A percentile compares a stretch with the other conserved stretches of the same genome.
phyloP scores from a whole-genome alignment of 2,329 filamentous ascomycete species.

The Zalaria sp. region DNA sequence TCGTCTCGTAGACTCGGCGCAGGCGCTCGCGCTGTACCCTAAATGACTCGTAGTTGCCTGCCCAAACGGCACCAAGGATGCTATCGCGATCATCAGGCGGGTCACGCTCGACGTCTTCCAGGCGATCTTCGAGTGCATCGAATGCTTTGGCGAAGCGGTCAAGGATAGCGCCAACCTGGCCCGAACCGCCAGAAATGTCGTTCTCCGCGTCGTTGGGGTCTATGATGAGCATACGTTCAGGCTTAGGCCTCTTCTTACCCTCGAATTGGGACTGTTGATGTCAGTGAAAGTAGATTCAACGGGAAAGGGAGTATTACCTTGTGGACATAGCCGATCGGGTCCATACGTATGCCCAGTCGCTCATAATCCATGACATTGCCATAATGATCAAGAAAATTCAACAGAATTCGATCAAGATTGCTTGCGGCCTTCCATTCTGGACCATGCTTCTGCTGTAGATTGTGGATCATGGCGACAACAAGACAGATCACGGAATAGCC shows the following conservation, averaged over 20 bases:
- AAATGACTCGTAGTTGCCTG: conserved; percentile 68
- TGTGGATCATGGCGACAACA: conserved; percentile 75
- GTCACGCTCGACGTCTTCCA: conserved; percentile 25
- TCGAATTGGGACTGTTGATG: conserved; percentile 27
- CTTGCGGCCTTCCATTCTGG: conserved; percentile 2
- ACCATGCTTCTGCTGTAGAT: conserved; percentile 49
- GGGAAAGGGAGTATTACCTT: conserved; percentile 43
- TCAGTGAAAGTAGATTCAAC: neutral
- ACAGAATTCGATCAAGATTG: conserved; percentile 36
- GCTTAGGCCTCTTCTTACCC: conserved; percentile 31
- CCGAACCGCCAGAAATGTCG: conserved; percentile 80
- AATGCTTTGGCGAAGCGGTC: conserved; percentile 55
- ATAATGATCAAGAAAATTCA: conserved; percentile 83
- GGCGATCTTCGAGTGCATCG: conserved; percentile 28
- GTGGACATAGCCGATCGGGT: conserved; percentile 57
- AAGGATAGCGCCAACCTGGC: conserved; percentile 53
- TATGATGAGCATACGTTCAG: conserved; percentile 66
- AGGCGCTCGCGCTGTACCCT: conserved; percentile 53
- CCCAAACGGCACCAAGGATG: conserved; percentile 59
- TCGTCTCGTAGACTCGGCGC: conserved; percentile 14
- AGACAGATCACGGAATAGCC: conserved; percentile 92
- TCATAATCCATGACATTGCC: conserved; percentile 65
- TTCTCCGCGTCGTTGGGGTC: conserved; percentile 78
- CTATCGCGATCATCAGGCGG: conserved; percentile 22
- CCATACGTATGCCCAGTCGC: conserved; percentile 58